Evolutionary conservation across 352 stramenopile genomes (phyloP), one percentile per base, ranked within the genome.

Genomic region (Phytophthora sp.): DNA sequence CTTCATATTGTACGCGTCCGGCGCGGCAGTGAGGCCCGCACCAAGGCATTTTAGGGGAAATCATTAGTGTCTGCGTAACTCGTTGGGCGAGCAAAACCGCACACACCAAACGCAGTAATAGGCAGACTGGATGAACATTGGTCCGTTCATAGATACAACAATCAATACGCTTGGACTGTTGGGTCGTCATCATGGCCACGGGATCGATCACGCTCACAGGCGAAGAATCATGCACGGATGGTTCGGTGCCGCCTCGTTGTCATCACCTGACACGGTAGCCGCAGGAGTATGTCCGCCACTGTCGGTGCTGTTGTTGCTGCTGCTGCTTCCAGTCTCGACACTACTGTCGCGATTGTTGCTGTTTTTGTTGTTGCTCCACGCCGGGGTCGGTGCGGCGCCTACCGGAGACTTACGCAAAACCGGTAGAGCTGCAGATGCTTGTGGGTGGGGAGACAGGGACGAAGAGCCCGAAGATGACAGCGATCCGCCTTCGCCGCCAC

Each of bases 41-140:
- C 45, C 56, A 2, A 69, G 41, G 64, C 51, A 70, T 57, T 56
- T 42, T n/a, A 42, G 24, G 39, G 30, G 33, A 75, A 72, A 46
- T 63, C 30, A 69, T 66, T 66, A 69, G 44, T 60, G 50, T 63
- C 63, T 76, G 69, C 57, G 53, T 73, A 69, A 33, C 57, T 65
- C 57, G 56, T 60, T 60, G 56, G 35, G 45, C 21, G 49, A 47
- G 44, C 49, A 24, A 30, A 71, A 66, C 50, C 53, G 44, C 54
- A 36, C 60, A 52, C 68, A 67, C 58, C 51, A 57, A 69, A 52
- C 31, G 62, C 57, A 75, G 46, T 71, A n/a, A n/a, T 71, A 71
- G 7, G 38, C 39, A 64, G 42, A 70, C 44, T 38, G 50, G 38
- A 27, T 42, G 33, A 16, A 45, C 57, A 24, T n/a, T 55, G 35